Evolutionary conservation across 495 filamentous ascomycete genomes (phyloP), one percentile per base, ranked within the genome.

Genomic region (Penicillium verhagenii): DNA sequence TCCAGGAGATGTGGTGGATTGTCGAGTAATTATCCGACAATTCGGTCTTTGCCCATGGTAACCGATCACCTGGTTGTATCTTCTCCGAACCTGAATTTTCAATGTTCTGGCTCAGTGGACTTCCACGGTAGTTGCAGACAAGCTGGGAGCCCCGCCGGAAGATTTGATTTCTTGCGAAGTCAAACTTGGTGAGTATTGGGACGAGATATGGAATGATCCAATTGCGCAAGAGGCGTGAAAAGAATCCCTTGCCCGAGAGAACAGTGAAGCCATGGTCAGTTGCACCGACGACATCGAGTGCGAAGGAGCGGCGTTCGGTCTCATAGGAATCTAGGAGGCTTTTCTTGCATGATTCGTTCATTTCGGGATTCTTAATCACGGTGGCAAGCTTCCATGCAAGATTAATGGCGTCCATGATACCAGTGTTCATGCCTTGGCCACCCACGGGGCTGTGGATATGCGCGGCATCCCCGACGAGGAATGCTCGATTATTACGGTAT

Each of bases 341-440:
- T 8, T 67, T 48, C 19, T 61, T 61, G 0, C 77, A 77, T 8
- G 68, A 57, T 2, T 76, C 74, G 0, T 29, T 46, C 57, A 66
- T 64, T 1, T 47, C 29, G 2, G 38, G 33, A 10, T 57, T 39
- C n/a, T 75, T 72, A 16, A 79, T 59, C 6, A 80, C 77, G 16
- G 75, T 73, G 3, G 71, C 63, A 1, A 79, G 50, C 45, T 79
- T 81, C 84, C 84, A 87, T 8, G 75, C 79, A 0, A 86, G 71
- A 47, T 85, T 84, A 31, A 83, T 69, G 0, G 81, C 72, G 47
- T 86, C 83, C 35, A 80, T 76, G 23, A 86, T 79, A 0, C 84
- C 82, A 0, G 79, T 79, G 57, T 87, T 87, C 74, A 86, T 79
- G 3, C 84, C 84, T 48, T 83, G 82, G 1, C 78, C 83, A 0